Evolutionary conservation across 2,329 filamentous ascomycete genomes (phyloP), one percentile per base, ranked within the genome.

Genomic region (Epichloe baconii): DNA sequence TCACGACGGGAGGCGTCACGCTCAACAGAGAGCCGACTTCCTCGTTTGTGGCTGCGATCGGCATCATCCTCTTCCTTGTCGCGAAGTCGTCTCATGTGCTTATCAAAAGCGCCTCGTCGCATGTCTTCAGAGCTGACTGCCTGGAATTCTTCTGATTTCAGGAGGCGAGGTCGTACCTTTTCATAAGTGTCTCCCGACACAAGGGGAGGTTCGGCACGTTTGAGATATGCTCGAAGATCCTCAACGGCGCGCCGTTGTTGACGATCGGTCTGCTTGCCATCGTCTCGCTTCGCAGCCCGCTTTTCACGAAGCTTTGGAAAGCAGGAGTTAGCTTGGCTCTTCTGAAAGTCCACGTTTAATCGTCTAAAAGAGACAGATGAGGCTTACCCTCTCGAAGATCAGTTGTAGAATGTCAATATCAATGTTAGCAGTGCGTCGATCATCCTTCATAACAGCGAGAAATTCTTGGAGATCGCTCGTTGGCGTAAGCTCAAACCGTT

Each of bases 391-490:
- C 61, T 93, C 83, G 68, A 93, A 96, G 54, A 97, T 86, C 58
- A 93, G 76, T 60, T 77, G 77, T 61, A 95, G 73, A 53, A 83
- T 83, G 57, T 95, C 86, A 62, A 79, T 78, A 65, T 90, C 83
- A 77, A 95, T 84, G 73, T 85, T 83, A 77, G 86, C 83, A 75
- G 89, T 95, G 64, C 88, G 88, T 62, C 82, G 80, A 76, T 97
- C 89, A 74, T 83, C 82, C 67, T 83, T 83, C 77, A 97, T 83
- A 61, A 93, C 74, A 63, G 79, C 75, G 65, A 84, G 73, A 72
- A 97, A 97, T 62, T 95, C 89, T 64, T 95, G 86, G 67, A 94
- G 83, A 45, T 86, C 84, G 61, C 90, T 96, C 62, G 86, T 85
- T 56, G 85, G 77, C 58, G 85, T 89, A 61, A 97, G 82, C 68